phyloP scores from a whole-genome alignment of 768 basidiomycete species.

The Arthromyces matolae region DNA sequence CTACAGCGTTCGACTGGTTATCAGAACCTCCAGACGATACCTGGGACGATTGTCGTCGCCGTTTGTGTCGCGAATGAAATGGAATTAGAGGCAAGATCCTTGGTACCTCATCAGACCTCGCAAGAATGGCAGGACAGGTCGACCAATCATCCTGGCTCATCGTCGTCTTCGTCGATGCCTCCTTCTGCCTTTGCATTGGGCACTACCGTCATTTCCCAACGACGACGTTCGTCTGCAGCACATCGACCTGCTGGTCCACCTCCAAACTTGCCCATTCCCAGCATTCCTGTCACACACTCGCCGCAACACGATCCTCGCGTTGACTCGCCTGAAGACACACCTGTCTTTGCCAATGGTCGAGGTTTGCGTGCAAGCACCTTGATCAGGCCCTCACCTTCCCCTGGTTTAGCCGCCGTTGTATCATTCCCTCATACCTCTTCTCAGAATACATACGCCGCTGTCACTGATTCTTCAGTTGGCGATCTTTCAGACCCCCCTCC shows the following conservation, averaged over 20 bases:
- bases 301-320: slow-evolving; percentile 20
- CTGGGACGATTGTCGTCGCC: slow-evolving; percentile 1
- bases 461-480: slow-evolving; percentile 36
- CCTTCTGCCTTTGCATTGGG: slow-evolving; percentile 24
- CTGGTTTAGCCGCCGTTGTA: slow-evolving; percentile 55
- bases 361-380: slow-evolving; percentile 34
- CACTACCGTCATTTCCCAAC: slow-evolving; percentile 37
- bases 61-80: slow-evolving; percentile 31
- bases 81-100: slow-evolving; percentile 32
- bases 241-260: slow-evolving; percentile 69
- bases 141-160: slow-evolving; percentile 24
- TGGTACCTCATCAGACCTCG: slow-evolving; percentile 24
- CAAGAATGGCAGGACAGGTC: slow-evolving; percentile 35
- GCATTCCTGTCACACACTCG: slow-evolving; percentile 40
- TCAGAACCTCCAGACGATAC: slow-evolving; percentile 1
- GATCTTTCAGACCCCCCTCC: slow-evolving; percentile 58
- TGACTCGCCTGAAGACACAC: slow-evolving; percentile 21
- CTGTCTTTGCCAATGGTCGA: slow-evolving; percentile 22
- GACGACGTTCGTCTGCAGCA: slow-evolving; percentile 68
- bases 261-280: slow-evolving; percentile 72
- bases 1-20: no score
- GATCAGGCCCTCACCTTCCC: slow-evolving; percentile 36
- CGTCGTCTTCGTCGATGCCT: slow-evolving; percentile 33
- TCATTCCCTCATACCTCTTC: slow-evolving; percentile 48
- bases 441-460: slow-evolving; percentile 15